Evolutionary conservation across 257 asterid genomes (phyloP).

Genomic region (Solanum chilense): DNA sequence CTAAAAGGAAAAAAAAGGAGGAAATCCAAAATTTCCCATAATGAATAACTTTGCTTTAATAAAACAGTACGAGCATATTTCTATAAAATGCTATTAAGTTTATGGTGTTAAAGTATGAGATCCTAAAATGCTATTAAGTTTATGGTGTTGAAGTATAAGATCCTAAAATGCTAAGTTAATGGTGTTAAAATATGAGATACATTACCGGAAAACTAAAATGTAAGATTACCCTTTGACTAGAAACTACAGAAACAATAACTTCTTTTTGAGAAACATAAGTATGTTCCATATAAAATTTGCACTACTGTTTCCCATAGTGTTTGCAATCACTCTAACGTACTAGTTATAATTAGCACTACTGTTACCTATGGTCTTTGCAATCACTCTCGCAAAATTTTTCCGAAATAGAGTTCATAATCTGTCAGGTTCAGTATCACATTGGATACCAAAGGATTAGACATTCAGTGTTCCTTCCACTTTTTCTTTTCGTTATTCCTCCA

Average conservation of each 20-base stretch:
- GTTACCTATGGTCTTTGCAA: too few species aligned
- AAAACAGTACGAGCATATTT: background rate
- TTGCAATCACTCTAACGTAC: background rate
- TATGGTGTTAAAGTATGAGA: background rate
- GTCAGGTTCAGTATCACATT: background rate
- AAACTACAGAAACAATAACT: background rate
- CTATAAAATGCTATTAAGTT: background rate
- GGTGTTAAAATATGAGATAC: background rate
- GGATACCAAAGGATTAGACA: background rate
- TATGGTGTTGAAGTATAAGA: background rate
- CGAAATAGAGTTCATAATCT: background rate
- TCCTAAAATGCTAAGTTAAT: too few species aligned
- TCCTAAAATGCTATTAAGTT: background rate
- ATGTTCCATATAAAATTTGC: background rate
- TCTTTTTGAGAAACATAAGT: background rate
- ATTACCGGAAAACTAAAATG: background rate
- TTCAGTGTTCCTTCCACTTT: background rate
- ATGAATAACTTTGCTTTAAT: background rate
- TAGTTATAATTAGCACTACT: background rate
- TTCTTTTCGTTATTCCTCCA: background rate
- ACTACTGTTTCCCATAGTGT: background rate
- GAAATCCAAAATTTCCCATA: background rate
- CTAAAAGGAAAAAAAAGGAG: background rate
- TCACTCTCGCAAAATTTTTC: background rate
- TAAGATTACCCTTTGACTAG: background rate